Evolutionary conservation across 345 rosid genomes (phyloP).

Genomic region (Sisymbrium irio): DNA sequence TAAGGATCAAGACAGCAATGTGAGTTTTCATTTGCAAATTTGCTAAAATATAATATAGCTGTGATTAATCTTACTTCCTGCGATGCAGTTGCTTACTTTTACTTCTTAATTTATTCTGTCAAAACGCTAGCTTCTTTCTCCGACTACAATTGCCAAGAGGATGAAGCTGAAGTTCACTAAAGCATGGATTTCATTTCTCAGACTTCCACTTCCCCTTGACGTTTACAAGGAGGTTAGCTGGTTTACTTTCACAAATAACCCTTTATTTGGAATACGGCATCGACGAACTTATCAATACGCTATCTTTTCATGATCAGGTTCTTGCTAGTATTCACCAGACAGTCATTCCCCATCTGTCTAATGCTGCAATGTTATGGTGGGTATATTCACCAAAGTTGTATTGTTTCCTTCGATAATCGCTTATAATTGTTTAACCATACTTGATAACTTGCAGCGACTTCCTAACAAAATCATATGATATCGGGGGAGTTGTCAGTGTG

Average conservation of each 20-base stretch:
- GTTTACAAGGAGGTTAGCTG: constrained; percentile 80
- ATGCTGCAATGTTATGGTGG: constrained; percentile 78
- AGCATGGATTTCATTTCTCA: constrained; percentile 91
- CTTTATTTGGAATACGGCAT: neutral
- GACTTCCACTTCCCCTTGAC: constrained; percentile 77
- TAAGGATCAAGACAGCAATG: constrained; percentile 41
- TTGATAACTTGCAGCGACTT: constrained; percentile 66
- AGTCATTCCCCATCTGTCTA: constrained; percentile 78
- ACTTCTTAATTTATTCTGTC: neutral
- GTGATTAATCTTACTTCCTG: neutral
- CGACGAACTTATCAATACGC: constrained; percentile 17
- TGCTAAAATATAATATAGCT: neutral
- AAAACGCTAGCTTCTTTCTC: constrained; percentile 54
- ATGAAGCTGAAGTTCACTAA: constrained; percentile 86
- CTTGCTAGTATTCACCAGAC: constrained; percentile 68
- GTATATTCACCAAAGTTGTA: neutral
- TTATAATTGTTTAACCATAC: constrained; percentile 5
- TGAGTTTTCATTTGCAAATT: constrained; percentile 33
- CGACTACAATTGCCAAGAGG: constrained; percentile 57
- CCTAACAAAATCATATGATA: constrained; percentile 83
- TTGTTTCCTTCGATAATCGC: neutral
- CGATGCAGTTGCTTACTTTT: neutral
- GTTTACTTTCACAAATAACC: constrained; percentile 6
- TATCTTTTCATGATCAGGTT: constrained; percentile 54
- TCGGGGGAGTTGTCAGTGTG: constrained; percentile 94